These are phyloP conservation scores for Nakazawaea sp. DNA, from an alignment of 805 yeast species.

Conservation along the genomic window DNA sequence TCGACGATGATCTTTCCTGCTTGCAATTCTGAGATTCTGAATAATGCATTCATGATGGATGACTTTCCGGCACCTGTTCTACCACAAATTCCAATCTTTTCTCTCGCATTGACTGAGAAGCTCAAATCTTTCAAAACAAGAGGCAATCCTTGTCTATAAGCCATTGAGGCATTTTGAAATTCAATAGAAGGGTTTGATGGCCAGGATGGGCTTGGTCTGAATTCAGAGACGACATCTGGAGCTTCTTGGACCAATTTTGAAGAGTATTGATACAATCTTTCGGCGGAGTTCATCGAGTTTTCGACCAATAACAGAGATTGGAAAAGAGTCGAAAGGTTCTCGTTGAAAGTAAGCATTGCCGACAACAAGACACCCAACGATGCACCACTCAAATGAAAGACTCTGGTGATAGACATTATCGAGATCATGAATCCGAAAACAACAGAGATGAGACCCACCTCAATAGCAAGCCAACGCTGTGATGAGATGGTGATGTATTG, in stretches of 20 bases:
- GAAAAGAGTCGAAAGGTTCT: constrained; percentile 51
- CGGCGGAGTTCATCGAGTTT: constrained; percentile 72
- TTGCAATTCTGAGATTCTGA: constrained; percentile 45
- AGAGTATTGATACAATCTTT: constrained; percentile 63
- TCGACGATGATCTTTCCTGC: constrained; percentile 47
- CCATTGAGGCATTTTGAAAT: constrained; percentile 42
- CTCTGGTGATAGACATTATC: constrained; percentile 52
- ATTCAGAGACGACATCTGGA: constrained; percentile 34
- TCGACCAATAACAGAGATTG: constrained; percentile 64
- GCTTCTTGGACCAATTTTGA: constrained; percentile 60
- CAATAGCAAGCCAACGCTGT: constrained; percentile 67
- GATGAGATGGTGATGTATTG: constrained; percentile 54
- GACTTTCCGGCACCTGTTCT: constrained; percentile 86
- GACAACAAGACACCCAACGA: constrained; percentile 66
- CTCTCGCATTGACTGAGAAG: constrained; percentile 41
- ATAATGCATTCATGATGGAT: constrained; percentile 58
- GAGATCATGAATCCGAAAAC: constrained; percentile 44
- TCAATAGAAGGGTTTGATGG: constrained; percentile 39
- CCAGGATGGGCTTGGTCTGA: constrained; percentile 38
- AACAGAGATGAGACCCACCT: constrained; percentile 49
- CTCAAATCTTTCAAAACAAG: constrained; percentile 42
- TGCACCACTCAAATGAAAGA: constrained; percentile 52
- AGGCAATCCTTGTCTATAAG: constrained; percentile 57
- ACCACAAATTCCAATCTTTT: constrained; percentile 82
- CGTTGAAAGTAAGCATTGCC: constrained; percentile 46